Evolutionary conservation across 164 flowering plant genomes (phyloP).

Genomic region (Vitis rotundifolia): DNA sequence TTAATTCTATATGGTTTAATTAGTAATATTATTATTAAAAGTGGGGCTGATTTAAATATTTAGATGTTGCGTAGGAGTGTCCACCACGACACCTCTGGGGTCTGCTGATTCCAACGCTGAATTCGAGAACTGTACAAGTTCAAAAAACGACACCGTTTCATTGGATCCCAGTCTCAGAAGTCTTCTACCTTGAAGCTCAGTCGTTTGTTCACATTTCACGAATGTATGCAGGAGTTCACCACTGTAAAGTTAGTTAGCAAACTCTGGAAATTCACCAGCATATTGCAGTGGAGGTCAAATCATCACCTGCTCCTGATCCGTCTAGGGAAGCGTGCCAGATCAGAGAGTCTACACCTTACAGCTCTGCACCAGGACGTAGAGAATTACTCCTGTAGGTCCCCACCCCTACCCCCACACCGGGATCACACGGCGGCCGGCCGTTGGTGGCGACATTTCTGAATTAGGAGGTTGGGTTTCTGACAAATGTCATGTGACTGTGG

Average conservation of each 20-base stretch:
- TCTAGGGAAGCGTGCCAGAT: conserved; percentile 23
- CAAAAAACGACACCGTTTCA: too few species aligned
- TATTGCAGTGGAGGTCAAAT: conserved; percentile 3
- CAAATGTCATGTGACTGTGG: conserved; percentile 41
- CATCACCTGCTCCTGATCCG: conserved; percentile 17
- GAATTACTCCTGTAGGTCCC: neutral
- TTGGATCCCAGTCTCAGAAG: too few species aligned
- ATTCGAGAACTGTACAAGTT: too few species aligned
- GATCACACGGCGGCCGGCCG: neutral
- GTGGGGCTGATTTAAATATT: too few species aligned
- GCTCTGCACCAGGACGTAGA: neutral
- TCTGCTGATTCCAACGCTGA: too few species aligned
- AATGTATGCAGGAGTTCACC: neutral
- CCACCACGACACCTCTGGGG: too few species aligned
- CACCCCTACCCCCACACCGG: neutral
- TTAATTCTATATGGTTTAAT: too few species aligned
- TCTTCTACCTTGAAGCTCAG: too few species aligned
- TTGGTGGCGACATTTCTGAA: neutral
- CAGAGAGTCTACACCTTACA: neutral
- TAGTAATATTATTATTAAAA: too few species aligned
- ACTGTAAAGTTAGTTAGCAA: neutral
- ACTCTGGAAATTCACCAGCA: neutral
- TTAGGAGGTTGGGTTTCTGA: conserved; percentile 24
- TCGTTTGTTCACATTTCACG: too few species aligned
- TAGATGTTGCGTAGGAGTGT: too few species aligned